Evolutionary conservation across 345 rosid species (phyloP).

Genomic region (Hibiscus mutabilis): DNA sequence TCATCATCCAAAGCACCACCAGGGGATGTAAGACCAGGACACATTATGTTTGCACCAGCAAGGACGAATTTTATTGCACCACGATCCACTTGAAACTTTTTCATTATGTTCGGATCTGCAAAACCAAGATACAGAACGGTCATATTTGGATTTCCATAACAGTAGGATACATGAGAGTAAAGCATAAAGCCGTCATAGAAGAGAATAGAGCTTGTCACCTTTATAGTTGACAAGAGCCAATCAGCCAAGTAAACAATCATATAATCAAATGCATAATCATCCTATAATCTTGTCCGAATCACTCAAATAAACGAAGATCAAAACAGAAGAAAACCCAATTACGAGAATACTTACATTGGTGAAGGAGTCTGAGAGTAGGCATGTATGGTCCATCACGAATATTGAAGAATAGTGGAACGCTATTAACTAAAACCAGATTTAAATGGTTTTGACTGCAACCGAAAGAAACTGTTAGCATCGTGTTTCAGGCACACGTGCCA

Average conservation of each 20-base stretch:
- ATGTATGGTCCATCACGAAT: slow-evolving; percentile 96
- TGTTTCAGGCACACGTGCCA: neutral
- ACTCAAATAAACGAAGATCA: slow-evolving; percentile 1
- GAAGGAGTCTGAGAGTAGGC: slow-evolving; percentile 95
- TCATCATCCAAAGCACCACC: slow-evolving; percentile 90
- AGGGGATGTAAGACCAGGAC: slow-evolving; percentile 98
- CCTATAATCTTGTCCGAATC: neutral
- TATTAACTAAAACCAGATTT: slow-evolving; percentile 86
- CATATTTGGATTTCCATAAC: neutral
- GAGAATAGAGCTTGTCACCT: neutral
- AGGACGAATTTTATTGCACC: slow-evolving; percentile 95
- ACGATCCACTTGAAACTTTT: slow-evolving; percentile 90
- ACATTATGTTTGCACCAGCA: slow-evolving; percentile 98
- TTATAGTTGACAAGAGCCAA: neutral
- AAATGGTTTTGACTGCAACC: slow-evolving; percentile 87
- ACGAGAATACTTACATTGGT: slow-evolving; percentile 62
- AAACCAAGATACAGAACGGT: slow-evolving; percentile 14
- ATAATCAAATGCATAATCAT: neutral
- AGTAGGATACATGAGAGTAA: neutral
- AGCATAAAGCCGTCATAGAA: neutral
- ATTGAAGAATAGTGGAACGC: slow-evolving; percentile 88
- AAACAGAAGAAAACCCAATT: neutral
- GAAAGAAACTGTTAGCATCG: slow-evolving; percentile 7
- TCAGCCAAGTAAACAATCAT: neutral
- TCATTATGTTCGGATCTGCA: slow-evolving; percentile 88